Percentiles rank a stretch among this genome's conserved stretches.
Conservation (phyloP, 2,329 filamentous ascomycete species). For the Paracoccidioides brasiliensis region DNA sequence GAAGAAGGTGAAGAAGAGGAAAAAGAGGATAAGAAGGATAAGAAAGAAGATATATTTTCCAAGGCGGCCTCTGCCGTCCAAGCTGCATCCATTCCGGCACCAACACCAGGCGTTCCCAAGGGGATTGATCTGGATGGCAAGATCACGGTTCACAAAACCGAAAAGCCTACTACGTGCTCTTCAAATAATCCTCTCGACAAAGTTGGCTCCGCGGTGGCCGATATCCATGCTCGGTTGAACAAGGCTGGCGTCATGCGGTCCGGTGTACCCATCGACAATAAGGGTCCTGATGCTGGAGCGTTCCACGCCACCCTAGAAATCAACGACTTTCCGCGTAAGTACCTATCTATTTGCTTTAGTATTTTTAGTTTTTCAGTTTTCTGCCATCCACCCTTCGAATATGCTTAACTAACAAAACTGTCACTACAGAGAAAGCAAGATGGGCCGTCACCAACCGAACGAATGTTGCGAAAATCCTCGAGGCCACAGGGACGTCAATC, state of each 20-base stretch:
- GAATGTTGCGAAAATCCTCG: conserved; percentile 95
- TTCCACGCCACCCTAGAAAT: conserved; percentile 97
- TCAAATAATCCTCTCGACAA: conserved; percentile 62
- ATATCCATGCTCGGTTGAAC: conserved; percentile 81
- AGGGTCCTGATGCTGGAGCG: conserved; percentile 88
- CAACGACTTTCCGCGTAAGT: conserved; percentile 83
- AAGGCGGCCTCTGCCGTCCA: conserved; percentile 53
- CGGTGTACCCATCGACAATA: conserved; percentile 94
- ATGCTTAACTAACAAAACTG: conserved; percentile 6
- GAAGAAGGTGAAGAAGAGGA: conserved; percentile 68
- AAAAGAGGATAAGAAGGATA: conserved; percentile 51
- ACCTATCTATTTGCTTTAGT: conserved; percentile 3
- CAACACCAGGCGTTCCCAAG: conserved; percentile 37
- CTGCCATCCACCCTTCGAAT: conserved; percentile 6
- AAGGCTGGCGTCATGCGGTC: conserved; percentile 80
- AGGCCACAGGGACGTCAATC: conserved; percentile 87
- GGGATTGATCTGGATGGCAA: conserved; percentile 52
- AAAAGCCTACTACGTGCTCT: conserved; percentile 37
- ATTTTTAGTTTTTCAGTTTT: conserved; percentile 2
- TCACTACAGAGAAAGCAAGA: conserved; percentile 61
- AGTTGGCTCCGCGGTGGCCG: conserved; percentile 78
- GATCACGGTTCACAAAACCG: conserved; percentile 60
- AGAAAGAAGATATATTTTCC: conserved; percentile 42
- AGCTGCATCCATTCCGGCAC: conserved; percentile 40
- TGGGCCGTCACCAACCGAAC: conserved; percentile 98